Evolutionary conservation across 768 basidiomycete species (phyloP), one percentile per base, ranked within the genome.

Genomic region (Russula vinacea): DNA sequence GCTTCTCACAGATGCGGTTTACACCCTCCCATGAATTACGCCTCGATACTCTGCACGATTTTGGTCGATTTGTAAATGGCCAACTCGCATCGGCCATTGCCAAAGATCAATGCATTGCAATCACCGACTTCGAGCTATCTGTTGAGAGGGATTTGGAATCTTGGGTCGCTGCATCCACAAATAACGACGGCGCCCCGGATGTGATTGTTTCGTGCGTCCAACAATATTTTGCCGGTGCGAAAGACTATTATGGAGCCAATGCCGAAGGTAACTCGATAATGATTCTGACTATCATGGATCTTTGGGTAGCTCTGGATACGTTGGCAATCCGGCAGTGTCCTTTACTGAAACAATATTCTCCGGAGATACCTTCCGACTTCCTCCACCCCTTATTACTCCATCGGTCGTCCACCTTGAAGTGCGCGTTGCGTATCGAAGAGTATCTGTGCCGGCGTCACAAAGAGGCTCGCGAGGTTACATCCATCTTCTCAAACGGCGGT

Each of bases 231-330:
- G 4, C 44, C 13, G 57, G 39, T 16, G 60, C 66, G 10, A 52
- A 52, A 14, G 24, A 26, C 3, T 32, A 39, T 16, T 64, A 60
- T 35, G 57, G 55, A n/a, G 33, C 19, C 1, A 64, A 70, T 39
- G 50, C 68, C 16, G 70, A 67, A 58, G 40, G 66, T 22, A 47
- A 68, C 7, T 76, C 75, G 16, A 58, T 78, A 3, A 79, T 84
- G 76, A 65, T 83, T 47, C 69, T 84, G 53, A 78, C 78, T 6
- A 62, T 78, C 39, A 68, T 83, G 24, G 78, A 81, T 37, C 73
- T 84, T 19, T 84, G 83, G 83, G 72, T 79, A 1, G 79, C 77
- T 0, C 71, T 83, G 6, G 82, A 84, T 66, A 74, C 66, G 29
- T 37, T 79, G 16, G 74, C 70, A 2, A 69, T 78, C 22, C 45